Base-by-base conservation (phyloP, 2,329 filamentous ascomycete species). In the Celoporthe dispersa region DNA sequence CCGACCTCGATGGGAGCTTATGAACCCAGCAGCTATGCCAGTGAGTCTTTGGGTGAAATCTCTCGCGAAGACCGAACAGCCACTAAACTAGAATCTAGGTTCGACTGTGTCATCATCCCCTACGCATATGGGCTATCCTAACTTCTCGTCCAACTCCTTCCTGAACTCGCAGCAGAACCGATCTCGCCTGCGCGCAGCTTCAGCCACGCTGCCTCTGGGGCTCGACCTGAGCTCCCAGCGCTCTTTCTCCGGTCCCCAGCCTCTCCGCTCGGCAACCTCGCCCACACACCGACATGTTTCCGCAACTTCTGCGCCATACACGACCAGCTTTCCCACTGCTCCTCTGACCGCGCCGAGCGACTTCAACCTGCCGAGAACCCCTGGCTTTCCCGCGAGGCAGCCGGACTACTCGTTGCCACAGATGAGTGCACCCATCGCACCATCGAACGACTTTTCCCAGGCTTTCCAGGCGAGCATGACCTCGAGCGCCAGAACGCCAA, bases 261-360 rank as follows among this genome's bases (percentile, higher is more conserved):
- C 62, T 64, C 48, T 77, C 70, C 72, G 78, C 74, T 73, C 76
- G 66, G 69, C 75, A 2, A 77, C 77, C 60, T 76, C 76, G 8
- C 73, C 77, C 81, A 83, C 63, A 72, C 82, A 9, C 79, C 81
- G 39, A 80, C 83, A 66, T 41, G 76, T 79, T n/a, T 66, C 70
- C 31, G 74, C 73, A 7, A 75, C 77, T 57, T 83, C 84, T 37
- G 82, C 82, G 9, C 78, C 79, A 59, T 86, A 87, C 73, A 83
- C 83, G 3, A 80, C 81, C 4, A 84, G 84, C 73, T 88, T 86
- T 73, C 82, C 86, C 1, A 85, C 86, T 7, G 85, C 86, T 6
- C 86, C 87, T 0, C 79, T 88, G 19, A 84, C 84, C 3, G 84
- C 86, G 1, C 86, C 86, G 0, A 81, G 86, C 71, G 85, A 88